These are phyloP conservation scores for Flaveria floridana DNA, from an alignment of 140 eudicot genomes.

Conservation along the genomic window DNA sequence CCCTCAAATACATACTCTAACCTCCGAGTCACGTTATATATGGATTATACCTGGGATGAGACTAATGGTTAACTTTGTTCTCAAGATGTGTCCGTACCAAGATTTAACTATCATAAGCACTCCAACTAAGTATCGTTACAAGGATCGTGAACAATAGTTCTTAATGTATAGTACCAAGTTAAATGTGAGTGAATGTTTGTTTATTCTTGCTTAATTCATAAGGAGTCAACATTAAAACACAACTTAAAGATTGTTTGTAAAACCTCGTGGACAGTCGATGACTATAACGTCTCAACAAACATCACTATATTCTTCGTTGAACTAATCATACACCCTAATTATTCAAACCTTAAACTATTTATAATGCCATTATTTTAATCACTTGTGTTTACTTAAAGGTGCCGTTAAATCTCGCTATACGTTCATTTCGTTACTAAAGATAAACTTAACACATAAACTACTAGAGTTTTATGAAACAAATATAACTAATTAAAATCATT, in stretches of 20 bases:
- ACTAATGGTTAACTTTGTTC: background rate
- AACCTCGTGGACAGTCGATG: background rate
- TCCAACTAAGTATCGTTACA: background rate
- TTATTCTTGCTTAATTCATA: constrained; percentile 12
- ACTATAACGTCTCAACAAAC: constrained; percentile 23
- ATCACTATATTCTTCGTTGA: background rate
- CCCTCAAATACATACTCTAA: background rate
- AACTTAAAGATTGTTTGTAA: background rate
- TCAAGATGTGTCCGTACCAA: no score
- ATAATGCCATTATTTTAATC: background rate
- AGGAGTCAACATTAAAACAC: constrained; percentile 2
- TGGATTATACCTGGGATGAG: background rate
- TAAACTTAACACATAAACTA: constrained; percentile 1
- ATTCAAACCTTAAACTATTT: constrained; percentile 2
- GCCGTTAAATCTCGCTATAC: background rate
- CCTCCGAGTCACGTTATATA: background rate
- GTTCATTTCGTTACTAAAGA: background rate
- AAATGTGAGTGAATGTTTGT: background rate
- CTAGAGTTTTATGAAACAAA: constrained; percentile 23
- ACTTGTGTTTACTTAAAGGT: background rate
- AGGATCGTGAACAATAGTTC: background rate
- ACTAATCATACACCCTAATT: background rate
- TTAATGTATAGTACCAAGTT: background rate
- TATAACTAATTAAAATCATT: constrained; percentile 7
- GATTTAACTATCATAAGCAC: background rate